Evolutionary conservation across 441 rosid species (phyloP).

Genomic region (Gossypium trilobum): DNA sequence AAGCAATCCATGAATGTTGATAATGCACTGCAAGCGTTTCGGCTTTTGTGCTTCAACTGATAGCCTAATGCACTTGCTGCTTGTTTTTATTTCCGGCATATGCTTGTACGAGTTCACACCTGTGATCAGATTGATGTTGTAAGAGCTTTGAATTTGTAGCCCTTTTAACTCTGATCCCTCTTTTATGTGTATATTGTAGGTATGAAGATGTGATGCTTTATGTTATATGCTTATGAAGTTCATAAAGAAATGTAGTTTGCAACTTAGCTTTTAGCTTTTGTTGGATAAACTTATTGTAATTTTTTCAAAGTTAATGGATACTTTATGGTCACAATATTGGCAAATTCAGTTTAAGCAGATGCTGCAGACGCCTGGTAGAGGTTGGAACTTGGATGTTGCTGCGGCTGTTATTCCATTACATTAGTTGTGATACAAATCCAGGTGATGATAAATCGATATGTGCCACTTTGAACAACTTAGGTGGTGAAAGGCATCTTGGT

Average conservation of each 20-base stretch:
- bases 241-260: slow-evolving; percentile 23
- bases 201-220: slow-evolving; percentile 30
- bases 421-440: background rate
- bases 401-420: background rate
- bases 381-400: background rate
- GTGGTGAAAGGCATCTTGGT: background rate
- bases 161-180: slow-evolving; percentile 12
- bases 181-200: slow-evolving; percentile 46
- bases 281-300: background rate
- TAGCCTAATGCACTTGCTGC: slow-evolving; percentile 37
- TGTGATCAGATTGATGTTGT: slow-evolving; percentile 26
- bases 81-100: slow-evolving; percentile 35
- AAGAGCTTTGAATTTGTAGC: slow-evolving; percentile 32
- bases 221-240: slow-evolving; percentile 25
- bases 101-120: slow-evolving; percentile 34
- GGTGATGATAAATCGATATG: background rate
- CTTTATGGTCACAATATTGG: background rate
- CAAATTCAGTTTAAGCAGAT: background rate
- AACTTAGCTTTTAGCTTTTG: slow-evolving; percentile 1
- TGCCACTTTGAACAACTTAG: background rate
- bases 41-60: slow-evolving; percentile 16
- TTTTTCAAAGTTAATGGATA: background rate
- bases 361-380: background rate
- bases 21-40: slow-evolving; percentile 11
- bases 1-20: slow-evolving; percentile 16